Conservation (phyloP, 139 green algal species). For the Chlamydomonas eustigma region DNA sequence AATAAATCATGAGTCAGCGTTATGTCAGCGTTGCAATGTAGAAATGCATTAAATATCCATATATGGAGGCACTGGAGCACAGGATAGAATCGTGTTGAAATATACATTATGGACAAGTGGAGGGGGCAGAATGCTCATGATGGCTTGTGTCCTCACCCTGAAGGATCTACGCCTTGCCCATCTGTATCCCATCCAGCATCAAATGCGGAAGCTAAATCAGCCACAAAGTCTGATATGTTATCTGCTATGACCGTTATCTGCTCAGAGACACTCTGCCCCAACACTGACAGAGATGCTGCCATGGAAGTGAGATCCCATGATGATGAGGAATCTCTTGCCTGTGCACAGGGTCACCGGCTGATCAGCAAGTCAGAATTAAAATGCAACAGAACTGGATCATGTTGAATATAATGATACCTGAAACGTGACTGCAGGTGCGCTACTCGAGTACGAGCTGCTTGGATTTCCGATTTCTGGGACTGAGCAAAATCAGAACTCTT, state of each 20-base stretch:
- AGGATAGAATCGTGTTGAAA: no score
- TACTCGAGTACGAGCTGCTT: neutral
- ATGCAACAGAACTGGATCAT: neutral
- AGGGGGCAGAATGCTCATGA: neutral
- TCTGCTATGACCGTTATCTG: conserved; percentile 8
- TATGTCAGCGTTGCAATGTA: no score
- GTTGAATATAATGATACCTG: no score
- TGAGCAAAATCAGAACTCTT: no score
- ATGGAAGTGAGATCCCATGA: neutral
- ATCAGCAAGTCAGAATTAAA: no score
- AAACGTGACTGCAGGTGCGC: neutral
- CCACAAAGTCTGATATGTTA: conserved; percentile 20
- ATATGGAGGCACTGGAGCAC: no score
- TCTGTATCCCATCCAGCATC: conserved; percentile 22
- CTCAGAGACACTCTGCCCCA: conserved; percentile 1
- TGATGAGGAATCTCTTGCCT: neutral
- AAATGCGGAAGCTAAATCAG: conserved; percentile 21
- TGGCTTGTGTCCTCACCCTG: neutral
- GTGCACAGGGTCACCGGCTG: neutral
- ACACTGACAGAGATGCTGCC: neutral
- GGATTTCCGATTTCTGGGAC: neutral
- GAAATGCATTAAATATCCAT: no score
- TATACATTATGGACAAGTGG: no score
- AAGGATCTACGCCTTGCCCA: neutral
- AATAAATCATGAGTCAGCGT: no score